phyloP scores from a whole-genome alignment of 768 basidiomycete species.

The Heimioporus sp. region DNA sequence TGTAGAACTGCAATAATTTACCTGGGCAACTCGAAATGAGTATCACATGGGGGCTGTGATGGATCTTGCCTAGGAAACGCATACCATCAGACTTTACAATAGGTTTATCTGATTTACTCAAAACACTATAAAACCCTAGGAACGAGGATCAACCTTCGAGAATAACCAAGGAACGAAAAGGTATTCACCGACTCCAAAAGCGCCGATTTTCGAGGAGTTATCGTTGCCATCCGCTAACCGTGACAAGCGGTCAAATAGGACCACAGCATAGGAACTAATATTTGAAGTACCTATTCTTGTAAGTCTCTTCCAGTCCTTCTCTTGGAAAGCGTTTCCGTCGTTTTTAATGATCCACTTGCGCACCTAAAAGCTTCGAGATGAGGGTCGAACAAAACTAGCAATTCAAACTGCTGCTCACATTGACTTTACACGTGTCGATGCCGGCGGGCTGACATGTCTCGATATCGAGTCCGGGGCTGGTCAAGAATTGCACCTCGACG shows the following conservation, averaged over 20 bases:
- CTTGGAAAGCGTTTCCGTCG: not conserved
- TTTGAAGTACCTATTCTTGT: constrained; percentile 11
- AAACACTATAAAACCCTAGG: constrained; percentile 16
- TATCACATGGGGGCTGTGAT: too few relatives aligned
- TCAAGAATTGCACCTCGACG: constrained; percentile 38
- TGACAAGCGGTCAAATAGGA: not conserved
- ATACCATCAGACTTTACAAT: constrained; percentile 12
- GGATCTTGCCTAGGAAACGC: too few relatives aligned
- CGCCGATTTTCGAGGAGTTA: constrained; percentile 12
- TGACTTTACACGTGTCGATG: not conserved
- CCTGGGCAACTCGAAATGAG: not conserved
- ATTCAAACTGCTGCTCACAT: not conserved
- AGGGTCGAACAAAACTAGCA: not conserved
- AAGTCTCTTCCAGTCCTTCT: constrained; percentile 13
- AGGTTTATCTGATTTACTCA: constrained; percentile 16
- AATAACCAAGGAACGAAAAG: not conserved
- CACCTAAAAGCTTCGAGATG: not conserved
- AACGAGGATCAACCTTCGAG: not conserved
- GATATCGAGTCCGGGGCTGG: constrained; percentile 10
- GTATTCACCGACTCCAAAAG: constrained; percentile 16
- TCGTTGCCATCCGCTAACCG: constrained; percentile 12
- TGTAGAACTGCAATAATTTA: constrained; percentile 12
- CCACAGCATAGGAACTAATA: not conserved
- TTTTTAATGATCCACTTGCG: constrained; percentile 15
- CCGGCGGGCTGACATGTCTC: not conserved